A percentile compares a stretch with the other conserved stretches of the same genome.
Evolutionary conservation across 257 asterid species (phyloP).

Genomic region (Forsythia viridissima): DNA sequence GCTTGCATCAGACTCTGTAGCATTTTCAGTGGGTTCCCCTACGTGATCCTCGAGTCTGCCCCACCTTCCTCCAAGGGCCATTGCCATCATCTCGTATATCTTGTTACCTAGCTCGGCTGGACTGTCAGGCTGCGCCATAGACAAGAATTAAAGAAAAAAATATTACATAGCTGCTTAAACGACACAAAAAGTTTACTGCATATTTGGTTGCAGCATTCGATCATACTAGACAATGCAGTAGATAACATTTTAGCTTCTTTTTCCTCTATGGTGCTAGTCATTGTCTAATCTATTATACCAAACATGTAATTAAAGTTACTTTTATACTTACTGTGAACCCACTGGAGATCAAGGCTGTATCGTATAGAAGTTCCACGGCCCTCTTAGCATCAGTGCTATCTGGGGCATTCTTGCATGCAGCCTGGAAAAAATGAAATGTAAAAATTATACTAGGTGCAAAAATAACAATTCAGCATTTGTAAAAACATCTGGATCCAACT

Average conservation of each 20-base stretch:
- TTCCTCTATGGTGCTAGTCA: not conserved
- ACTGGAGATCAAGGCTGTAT: slow-evolving; percentile 92
- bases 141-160: not conserved
- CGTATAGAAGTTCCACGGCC: slow-evolving; percentile 86
- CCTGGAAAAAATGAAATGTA: slow-evolving; percentile 47
- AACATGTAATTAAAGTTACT: not conserved
- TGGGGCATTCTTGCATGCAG: slow-evolving; percentile 93
- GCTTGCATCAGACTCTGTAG: slow-evolving; percentile 33
- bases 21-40: slow-evolving; percentile 18
- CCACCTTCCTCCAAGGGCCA: slow-evolving; percentile 99
- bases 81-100: slow-evolving; percentile 97
- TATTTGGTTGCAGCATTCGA: not conserved
- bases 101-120: slow-evolving; percentile 94
- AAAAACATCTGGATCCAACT: not conserved
- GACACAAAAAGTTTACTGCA: not conserved
- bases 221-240: not conserved
- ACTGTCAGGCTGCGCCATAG: slow-evolving; percentile 76
- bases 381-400: slow-evolving; percentile 88
- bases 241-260: not conserved
- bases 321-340: slow-evolving; percentile 79
- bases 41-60: slow-evolving; percentile 68
- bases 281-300: not conserved
- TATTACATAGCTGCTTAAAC: not conserved
- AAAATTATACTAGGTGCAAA: not conserved
- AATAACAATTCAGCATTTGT: not conserved